Evolutionary conservation across 2,329 filamentous ascomycete species (phyloP), one percentile per base, ranked within the genome.

Genomic region (Phialocephala subalpina): DNA sequence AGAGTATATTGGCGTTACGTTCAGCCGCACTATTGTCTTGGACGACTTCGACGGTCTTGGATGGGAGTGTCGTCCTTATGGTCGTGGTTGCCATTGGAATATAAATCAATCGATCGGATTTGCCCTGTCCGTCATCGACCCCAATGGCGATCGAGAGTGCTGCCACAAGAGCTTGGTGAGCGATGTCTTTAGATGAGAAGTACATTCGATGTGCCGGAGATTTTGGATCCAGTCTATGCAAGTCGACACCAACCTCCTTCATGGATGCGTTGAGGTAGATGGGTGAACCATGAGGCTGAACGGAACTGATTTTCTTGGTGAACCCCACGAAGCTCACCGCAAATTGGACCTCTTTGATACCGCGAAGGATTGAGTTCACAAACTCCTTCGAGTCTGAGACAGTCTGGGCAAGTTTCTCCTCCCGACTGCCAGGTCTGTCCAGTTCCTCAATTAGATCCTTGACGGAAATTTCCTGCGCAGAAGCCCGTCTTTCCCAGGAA

Each of bases 181-280:
- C 96, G 74, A 97, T 90, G 76, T 97, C 96, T 68, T 93, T 91
- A 25, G 91, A 89, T 2, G 94, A 92, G 76, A 99, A 99, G 79
- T 99, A 98, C 96, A 98, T 99, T 69, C 96, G 90, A 82, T 99
- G 96, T 0, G 95, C 94, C 0, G 96, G 94, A 18, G 94, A 97
- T 73, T 93, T 95, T 49, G 93, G 91, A 77, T 99, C 95, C 62
- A 99, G 86, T 25, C 95, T 90, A 76, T 98, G 91, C 47, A 99
- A 82, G 76, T 99, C 96, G 76, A 99, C 87, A 67, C 95, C 95
- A 49, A 99, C 89, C 77, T 99, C 97, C 78, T 99, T 98, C 87
- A 97, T 97, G 7, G 95, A 94, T 53, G 94, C 86, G 75, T 95
- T 97, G 67, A 97, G 84, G 66, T 92, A 88, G 8, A 97, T 86